These are phyloP conservation scores for Laburnicola sp. DNA, from an alignment of 2,329 filamentous ascomycete species.

Conservation along the genomic window DNA sequence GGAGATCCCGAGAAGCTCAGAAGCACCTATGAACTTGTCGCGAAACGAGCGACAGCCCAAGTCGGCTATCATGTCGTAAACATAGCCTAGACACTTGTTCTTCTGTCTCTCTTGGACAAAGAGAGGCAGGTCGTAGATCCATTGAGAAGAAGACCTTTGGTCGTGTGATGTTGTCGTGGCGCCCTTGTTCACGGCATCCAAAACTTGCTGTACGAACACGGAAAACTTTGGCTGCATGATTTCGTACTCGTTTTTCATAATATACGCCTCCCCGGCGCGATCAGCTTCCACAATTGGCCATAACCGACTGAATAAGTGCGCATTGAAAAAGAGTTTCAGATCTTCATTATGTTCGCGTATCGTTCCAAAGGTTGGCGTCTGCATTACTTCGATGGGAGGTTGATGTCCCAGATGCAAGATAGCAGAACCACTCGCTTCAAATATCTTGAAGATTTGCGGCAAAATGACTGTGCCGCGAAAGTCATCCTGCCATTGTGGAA, in stretches of 20 bases:
- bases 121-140: constrained; percentile 6
- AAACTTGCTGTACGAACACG: constrained; percentile 5
- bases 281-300: constrained; percentile 13
- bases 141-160: not conserved
- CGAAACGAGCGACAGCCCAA: constrained; percentile 11
- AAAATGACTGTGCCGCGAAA: constrained; percentile 11
- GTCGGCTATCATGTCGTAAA: constrained; percentile 11
- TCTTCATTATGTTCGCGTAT: not conserved
- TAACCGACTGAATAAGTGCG: constrained; percentile 11
- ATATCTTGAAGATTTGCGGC: constrained; percentile 14
- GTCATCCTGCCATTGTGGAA: constrained; percentile 13
- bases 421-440: constrained; percentile 5
- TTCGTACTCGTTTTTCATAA: constrained; percentile 11
- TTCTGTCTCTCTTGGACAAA: constrained; percentile 9
- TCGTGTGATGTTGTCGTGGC: not conserved
- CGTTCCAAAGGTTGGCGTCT: not conserved
- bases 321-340: constrained; percentile 9
- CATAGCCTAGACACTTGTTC: constrained; percentile 13
- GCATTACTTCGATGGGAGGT: constrained; percentile 3
- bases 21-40: constrained; percentile 10
- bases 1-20: constrained; percentile 4
- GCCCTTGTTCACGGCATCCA: not conserved
- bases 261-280: constrained; percentile 3
- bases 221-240: constrained; percentile 10
- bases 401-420: constrained; percentile 10